phyloP scores from a whole-genome alignment of 192 early-diverging fungal genomes.

The Endogone sp. region DNA sequence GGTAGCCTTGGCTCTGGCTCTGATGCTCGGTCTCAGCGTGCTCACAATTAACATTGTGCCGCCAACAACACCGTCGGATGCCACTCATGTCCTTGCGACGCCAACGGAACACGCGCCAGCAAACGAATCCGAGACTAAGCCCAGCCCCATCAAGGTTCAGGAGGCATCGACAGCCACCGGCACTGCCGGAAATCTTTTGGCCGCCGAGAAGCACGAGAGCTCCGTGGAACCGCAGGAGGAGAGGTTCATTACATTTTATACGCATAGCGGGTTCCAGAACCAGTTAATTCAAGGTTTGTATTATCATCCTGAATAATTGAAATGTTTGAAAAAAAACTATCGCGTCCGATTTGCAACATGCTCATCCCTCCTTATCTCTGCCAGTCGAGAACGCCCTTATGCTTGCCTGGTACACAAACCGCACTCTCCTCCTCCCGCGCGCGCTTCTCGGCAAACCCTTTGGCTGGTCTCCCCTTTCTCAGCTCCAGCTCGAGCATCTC shows the following conservation, averaged over 20 bases:
- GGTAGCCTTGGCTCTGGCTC: too few species aligned
- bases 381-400: constrained; percentile 47
- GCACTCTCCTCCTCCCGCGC: constrained; percentile 44
- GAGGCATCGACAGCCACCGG: too few species aligned
- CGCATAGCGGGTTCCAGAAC: constrained; percentile 52
- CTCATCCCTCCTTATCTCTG: constrained; percentile 29
- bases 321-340: neutral
- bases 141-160: too few species aligned
- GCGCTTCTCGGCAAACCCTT: constrained; percentile 37
- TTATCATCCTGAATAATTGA: neutral
- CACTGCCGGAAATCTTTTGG: too few species aligned
- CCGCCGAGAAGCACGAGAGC: too few species aligned
- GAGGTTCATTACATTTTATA: constrained; percentile 40
- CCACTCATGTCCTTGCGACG: too few species aligned
- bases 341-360: too few species aligned
- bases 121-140: too few species aligned
- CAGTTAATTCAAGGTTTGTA: constrained; percentile 32
- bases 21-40: too few species aligned
- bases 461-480: constrained; percentile 23
- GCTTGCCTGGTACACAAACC: constrained; percentile 43
- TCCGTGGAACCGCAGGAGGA: constrained; percentile 20
- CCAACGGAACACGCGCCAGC: too few species aligned
- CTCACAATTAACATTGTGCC: too few species aligned
- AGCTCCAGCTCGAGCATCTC: constrained; percentile 20
- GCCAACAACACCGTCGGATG: too few species aligned